These are phyloP conservation scores for Moringa oleifera DNA, from an alignment of 345 rosid species.

Conservation along the genomic window DNA sequence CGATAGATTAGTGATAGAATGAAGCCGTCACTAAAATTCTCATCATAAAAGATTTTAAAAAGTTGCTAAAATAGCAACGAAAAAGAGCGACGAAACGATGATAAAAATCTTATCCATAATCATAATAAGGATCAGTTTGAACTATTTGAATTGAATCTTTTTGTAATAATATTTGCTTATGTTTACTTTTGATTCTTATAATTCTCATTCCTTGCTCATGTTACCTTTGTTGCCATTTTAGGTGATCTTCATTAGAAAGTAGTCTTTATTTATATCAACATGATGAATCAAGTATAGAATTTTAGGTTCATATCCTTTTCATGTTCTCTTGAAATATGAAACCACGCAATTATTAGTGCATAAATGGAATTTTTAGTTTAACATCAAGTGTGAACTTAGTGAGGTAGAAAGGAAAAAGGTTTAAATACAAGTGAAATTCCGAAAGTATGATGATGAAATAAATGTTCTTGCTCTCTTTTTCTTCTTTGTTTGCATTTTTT, in stretches of 20 bases:
- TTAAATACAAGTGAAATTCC: not conserved
- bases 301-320: not conserved
- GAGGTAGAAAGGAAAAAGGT: conserved; percentile 18
- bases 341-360: conserved; percentile 37
- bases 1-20: too few species aligned
- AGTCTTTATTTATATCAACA: conserved; percentile 86
- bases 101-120: too few species aligned
- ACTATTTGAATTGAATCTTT: too few species aligned
- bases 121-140: too few species aligned
- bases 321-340: conserved; percentile 6
- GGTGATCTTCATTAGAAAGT: conserved; percentile 97
- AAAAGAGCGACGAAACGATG: too few species aligned
- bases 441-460: not conserved
- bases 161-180: not conserved
- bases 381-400: conserved; percentile 27
- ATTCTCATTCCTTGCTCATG: not conserved
- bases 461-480: not conserved
- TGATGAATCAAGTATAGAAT: conserved; percentile 56
- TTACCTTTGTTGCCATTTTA: conserved; percentile 31
- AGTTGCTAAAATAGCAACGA: too few species aligned
- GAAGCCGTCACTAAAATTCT: too few species aligned
- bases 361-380: conserved; percentile 22
- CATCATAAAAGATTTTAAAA: too few species aligned
- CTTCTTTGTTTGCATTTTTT: conserved; percentile 19
- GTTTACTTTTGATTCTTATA: too few species aligned